Evolutionary conservation across 2,329 filamentous ascomycete species (phyloP).

Genomic region (Nigrospora oryzae): DNA sequence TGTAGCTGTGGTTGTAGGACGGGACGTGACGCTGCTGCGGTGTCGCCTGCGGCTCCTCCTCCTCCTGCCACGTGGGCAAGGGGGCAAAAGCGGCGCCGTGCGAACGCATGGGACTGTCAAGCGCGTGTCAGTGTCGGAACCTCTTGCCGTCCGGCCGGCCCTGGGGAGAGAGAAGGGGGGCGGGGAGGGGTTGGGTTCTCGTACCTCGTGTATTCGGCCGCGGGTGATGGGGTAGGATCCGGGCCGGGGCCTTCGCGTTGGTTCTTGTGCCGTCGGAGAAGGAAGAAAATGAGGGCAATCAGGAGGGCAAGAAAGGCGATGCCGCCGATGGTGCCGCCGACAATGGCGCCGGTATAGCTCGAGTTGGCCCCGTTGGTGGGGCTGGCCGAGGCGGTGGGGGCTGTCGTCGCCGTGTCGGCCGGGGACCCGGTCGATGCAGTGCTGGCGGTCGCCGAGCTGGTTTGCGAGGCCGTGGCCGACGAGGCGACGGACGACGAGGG

Average conservation of each 20-base stretch:
- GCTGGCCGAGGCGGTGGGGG: conserved; percentile 2
- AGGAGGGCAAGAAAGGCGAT: conserved; percentile 36
- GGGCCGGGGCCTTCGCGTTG: conserved; percentile 31
- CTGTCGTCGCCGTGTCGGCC: neutral
- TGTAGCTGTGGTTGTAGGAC: neutral
- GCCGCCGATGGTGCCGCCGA: conserved; percentile 46
- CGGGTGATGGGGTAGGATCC: conserved; percentile 17
- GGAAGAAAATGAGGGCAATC: conserved; percentile 30
- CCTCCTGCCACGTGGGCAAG: conserved; percentile 22
- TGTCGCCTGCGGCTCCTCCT: conserved; percentile 19
- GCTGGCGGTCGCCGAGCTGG: conserved; percentile 6
- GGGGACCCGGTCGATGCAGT: conserved; percentile 8
- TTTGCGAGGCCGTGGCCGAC: conserved; percentile 8
- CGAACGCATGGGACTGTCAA: conserved; percentile 16
- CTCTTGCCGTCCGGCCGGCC: no score
- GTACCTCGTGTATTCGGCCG: conserved; percentile 32
- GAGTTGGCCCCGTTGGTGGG: conserved; percentile 8
- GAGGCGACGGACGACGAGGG: conserved; percentile 9
- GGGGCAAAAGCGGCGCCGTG: conserved; percentile 28
- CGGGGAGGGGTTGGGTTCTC: no score
- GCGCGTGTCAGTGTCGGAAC: neutral
- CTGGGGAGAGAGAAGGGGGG: no score
- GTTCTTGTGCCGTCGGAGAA: conserved; percentile 33
- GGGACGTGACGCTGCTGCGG: conserved; percentile 3
- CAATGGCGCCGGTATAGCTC: conserved; percentile 35